Percentiles rank a stretch among this genome's conserved stretches.
These are phyloP conservation scores for Artomyces pyxidatus DNA, from an alignment of 768 basidiomycete genomes.

Conservation along the genomic window DNA sequence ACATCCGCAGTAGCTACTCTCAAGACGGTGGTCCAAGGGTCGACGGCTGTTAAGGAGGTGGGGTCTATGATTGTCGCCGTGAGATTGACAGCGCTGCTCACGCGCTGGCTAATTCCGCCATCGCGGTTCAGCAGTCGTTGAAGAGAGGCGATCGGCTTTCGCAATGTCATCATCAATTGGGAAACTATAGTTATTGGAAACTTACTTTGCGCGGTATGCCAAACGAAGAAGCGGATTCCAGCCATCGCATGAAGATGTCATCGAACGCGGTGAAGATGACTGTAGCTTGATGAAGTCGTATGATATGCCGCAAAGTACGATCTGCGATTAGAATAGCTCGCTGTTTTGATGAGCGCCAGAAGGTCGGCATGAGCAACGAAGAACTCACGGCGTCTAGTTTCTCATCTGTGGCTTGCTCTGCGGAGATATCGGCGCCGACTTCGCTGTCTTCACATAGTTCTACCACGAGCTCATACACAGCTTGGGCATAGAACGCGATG, in stretches of 20 bases:
- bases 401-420: not conserved
- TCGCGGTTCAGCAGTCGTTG: constrained; percentile 51
- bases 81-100: constrained; percentile 29
- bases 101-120: constrained; percentile 32
- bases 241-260: constrained; percentile 50
- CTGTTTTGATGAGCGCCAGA: not conserved
- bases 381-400: not conserved
- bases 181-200: not conserved
- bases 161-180: constrained; percentile 1
- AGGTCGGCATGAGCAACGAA: not conserved
- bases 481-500: constrained; percentile 38
- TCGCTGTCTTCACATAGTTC: constrained; percentile 34
- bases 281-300: constrained; percentile 43
- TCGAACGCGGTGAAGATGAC: constrained; percentile 53
- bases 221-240: constrained; percentile 35
- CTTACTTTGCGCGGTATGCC: constrained; percentile 33
- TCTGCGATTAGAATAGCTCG: constrained; percentile 25
- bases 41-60: constrained; percentile 24
- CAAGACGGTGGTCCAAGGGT: constrained; percentile 50
- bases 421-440: not conserved
- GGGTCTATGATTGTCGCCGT: constrained; percentile 23
- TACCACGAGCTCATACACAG: constrained; percentile 45
- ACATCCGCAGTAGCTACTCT: constrained; percentile 33
- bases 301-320: constrained; percentile 40
- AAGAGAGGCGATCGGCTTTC: constrained; percentile 45